Conservation (phyloP, 129 eudicot genomes). For the Chrysanthemum lavandulifolium region DNA sequence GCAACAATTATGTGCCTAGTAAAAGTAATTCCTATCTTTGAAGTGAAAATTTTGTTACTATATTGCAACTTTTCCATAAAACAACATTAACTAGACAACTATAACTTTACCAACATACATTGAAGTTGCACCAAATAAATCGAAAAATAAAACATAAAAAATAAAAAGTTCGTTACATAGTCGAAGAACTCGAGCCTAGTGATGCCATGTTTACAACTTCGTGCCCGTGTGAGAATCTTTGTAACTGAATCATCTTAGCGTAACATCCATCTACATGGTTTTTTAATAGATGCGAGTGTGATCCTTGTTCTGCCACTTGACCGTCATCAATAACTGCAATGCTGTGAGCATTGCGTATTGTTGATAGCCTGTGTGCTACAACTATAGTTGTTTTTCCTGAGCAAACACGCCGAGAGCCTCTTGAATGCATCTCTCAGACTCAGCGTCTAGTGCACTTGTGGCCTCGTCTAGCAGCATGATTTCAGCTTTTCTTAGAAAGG, state of each 20-base stretch:
- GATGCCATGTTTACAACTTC: conserved; percentile 57
- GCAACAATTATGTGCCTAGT: not conserved
- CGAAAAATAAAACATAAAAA: conserved; percentile 25
- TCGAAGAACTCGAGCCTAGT: conserved; percentile 58
- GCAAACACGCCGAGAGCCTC: conserved; percentile 76
- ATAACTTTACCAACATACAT: conserved; percentile 40
- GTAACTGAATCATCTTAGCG: conserved; percentile 90
- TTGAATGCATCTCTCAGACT: conserved; percentile 82
- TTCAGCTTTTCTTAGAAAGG: conserved; percentile 79
- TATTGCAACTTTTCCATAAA: conserved; percentile 21
- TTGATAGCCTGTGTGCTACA: conserved; percentile 76
- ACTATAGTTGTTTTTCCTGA: conserved; percentile 79
- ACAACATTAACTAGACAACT: conserved; percentile 39
- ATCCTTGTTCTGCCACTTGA: conserved; percentile 89
- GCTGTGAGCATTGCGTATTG: conserved; percentile 75
- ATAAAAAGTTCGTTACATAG: conserved; percentile 30
- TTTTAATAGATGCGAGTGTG: conserved; percentile 75
- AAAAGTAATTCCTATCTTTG: not conserved
- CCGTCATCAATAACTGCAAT: conserved; percentile 93
- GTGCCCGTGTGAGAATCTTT: conserved; percentile 63
- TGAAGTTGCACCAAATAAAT: conserved; percentile 31
- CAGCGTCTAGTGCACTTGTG: conserved; percentile 91
- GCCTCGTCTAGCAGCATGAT: conserved; percentile 87
- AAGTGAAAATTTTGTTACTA: conserved; percentile 4
- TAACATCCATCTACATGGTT: conserved; percentile 77